Evolutionary conservation across 257 asterid genomes (phyloP).

Genomic region (Knoxia roxburghii): DNA sequence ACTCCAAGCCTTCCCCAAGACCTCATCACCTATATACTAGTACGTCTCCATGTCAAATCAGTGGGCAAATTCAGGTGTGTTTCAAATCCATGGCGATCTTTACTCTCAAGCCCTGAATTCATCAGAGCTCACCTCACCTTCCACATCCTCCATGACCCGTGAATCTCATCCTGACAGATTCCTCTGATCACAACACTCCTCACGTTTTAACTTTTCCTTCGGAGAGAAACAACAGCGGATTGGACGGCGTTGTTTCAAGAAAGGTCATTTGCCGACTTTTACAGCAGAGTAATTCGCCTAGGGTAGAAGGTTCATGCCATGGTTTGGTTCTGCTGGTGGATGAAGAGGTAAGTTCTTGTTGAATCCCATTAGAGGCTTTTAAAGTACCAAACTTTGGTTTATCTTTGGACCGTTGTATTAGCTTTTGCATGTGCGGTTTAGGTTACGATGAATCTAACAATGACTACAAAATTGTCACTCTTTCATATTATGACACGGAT

Average conservation of each 20-base stretch:
- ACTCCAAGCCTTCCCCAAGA: constrained; percentile 24
- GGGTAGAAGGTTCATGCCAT: constrained; percentile 30
- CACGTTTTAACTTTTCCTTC: constrained; percentile 9
- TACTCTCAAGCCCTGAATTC: constrained; percentile 27
- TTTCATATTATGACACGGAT: constrained; percentile 14
- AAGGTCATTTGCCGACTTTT: constrained; percentile 1
- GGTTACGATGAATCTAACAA: constrained; percentile 32
- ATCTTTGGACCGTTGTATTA: constrained; percentile 21
- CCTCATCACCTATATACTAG: constrained; percentile 26
- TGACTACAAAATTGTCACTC: constrained; percentile 38
- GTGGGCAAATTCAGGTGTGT: constrained; percentile 35
- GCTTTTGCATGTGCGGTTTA: constrained; percentile 36
- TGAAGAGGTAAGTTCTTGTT: constrained; percentile 20
- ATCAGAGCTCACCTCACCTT: constrained; percentile 19
- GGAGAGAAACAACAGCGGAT: neutral
- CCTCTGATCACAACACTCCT: constrained; percentile 2
- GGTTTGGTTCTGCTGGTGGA: constrained; percentile 25
- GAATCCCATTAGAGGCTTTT: constrained; percentile 25
- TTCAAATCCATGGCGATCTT: constrained; percentile 21
- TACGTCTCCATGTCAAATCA: constrained; percentile 29
- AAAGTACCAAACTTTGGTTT: constrained; percentile 18
- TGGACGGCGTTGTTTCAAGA: neutral
- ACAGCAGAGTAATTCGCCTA: constrained; percentile 10
- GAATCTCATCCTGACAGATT: constrained; percentile 20
- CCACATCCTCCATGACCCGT: constrained; percentile 2